phyloP scores from a whole-genome alignment of 805 yeast genomes.

The Lachancea sp. region DNA sequence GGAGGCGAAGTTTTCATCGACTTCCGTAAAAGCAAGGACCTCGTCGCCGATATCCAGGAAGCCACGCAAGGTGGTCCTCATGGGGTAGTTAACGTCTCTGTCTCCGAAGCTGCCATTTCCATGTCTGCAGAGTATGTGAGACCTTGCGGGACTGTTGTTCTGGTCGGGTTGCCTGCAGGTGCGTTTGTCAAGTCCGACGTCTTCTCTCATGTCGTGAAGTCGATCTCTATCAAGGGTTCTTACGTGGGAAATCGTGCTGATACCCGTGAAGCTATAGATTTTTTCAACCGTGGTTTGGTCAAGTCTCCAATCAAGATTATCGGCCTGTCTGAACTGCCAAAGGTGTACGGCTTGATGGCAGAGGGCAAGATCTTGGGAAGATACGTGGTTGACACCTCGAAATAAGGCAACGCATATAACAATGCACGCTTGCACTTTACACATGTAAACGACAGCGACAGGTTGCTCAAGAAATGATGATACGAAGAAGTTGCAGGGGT shows the following conservation, averaged over 20 bases:
- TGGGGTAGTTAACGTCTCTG: conserved; percentile 61
- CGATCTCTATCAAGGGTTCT: conserved; percentile 67
- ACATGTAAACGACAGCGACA: neutral
- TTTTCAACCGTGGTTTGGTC: conserved; percentile 61
- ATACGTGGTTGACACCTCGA: conserved; percentile 74
- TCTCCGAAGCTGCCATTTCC: conserved; percentile 46
- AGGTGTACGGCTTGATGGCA: conserved; percentile 50
- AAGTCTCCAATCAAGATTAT: conserved; percentile 55
- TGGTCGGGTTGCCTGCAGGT: conserved; percentile 72
- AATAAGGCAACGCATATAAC: conserved; percentile 30
- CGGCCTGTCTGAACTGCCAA: conserved; percentile 48
- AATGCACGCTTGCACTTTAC: neutral
- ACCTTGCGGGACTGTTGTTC: conserved; percentile 61
- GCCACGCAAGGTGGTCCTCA: conserved; percentile 62
- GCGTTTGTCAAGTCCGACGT: conserved; percentile 62
- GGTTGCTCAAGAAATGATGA: neutral
- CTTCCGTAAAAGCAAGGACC: conserved; percentile 45
- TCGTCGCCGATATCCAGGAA: conserved; percentile 39
- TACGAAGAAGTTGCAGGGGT: neutral
- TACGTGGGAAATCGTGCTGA: conserved; percentile 87
- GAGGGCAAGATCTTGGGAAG: conserved; percentile 62
- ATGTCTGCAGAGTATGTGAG: conserved; percentile 49
- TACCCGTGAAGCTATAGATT: conserved; percentile 66
- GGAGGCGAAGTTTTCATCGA: conserved; percentile 65
- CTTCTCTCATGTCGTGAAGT: conserved; percentile 64